Evolutionary conservation across 495 filamentous ascomycete species (phyloP).

Genomic region (Sabuloglossum arenarium): DNA sequence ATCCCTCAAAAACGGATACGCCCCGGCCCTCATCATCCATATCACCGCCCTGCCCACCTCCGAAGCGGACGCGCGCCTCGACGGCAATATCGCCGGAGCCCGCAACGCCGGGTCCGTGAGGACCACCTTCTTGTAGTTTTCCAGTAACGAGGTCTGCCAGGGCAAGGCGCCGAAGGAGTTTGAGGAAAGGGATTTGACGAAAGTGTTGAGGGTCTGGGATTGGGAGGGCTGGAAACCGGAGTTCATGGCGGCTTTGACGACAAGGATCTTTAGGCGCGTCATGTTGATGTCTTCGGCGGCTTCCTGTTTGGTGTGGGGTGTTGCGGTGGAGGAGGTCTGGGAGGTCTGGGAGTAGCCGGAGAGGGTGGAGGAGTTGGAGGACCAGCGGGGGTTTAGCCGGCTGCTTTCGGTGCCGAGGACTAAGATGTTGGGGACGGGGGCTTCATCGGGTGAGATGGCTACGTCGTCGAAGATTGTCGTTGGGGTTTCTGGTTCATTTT

Average conservation of each 20-base stretch:
- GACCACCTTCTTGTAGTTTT: constrained; percentile 59
- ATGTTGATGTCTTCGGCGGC: constrained; percentile 50
- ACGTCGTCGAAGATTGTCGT: constrained; percentile 87
- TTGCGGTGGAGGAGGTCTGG: constrained; percentile 34
- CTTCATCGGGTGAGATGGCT: constrained; percentile 57
- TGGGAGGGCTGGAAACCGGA: constrained; percentile 39
- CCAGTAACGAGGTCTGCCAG: constrained; percentile 47
- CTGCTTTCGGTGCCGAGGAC: constrained; percentile 45
- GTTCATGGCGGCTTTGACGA: constrained; percentile 65
- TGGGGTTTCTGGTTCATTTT: constrained; percentile 56
- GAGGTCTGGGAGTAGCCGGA: constrained; percentile 55
- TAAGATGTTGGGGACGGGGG: constrained; percentile 59
- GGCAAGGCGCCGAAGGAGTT: constrained; percentile 55
- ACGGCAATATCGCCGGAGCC: constrained; percentile 25
- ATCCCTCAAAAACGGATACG: constrained; percentile 57
- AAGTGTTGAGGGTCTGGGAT: constrained; percentile 34
- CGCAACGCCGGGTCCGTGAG: constrained; percentile 44
- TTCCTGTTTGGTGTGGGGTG: constrained; percentile 49
- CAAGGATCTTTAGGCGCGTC: constrained; percentile 47
- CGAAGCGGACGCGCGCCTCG: constrained; percentile 35
- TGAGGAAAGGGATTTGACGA: constrained; percentile 53
- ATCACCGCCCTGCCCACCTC: constrained; percentile 58
- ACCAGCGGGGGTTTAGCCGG: constrained; percentile 40
- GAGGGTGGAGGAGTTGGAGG: constrained; percentile 45
- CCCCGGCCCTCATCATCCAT: constrained; percentile 44